Percentiles rank a stretch among this genome's conserved stretches.
Conservation (phyloP, 345 rosid genomes). For the Iberis pinnata region DNA sequence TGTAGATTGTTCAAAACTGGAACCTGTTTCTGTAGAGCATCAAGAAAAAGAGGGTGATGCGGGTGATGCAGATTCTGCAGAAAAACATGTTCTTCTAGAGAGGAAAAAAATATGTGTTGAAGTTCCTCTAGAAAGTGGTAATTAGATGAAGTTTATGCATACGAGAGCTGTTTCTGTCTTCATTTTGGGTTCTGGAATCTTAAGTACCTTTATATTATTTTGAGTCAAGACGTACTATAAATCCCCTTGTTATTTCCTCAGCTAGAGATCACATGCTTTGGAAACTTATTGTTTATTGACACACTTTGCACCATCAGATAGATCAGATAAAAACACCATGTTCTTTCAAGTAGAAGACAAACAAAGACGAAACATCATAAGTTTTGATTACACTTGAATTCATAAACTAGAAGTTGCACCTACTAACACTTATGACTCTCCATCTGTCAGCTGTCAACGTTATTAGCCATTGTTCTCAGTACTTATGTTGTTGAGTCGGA, state of each 20-base stretch:
- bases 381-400: conserved; percentile 13
- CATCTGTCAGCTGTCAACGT: conserved; percentile 17
- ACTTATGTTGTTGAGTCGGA: conserved; percentile 27
- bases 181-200: conserved; percentile 6
- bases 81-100: conserved; percentile 34
- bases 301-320: conserved; percentile 9
- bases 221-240: neutral
- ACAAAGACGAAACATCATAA: conserved; percentile 13
- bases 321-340: conserved; percentile 12
- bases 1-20: conserved; percentile 26
- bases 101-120: conserved; percentile 49
- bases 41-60: conserved; percentile 26
- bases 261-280: neutral
- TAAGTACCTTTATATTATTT: conserved; percentile 12
- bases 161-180: conserved; percentile 18
- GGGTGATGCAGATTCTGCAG: conserved; percentile 28
- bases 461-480: conserved; percentile 23
- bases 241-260: neutral
- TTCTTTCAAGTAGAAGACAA: conserved; percentile 11
- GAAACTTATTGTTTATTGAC: conserved; percentile 19
- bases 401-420: conserved; percentile 11
- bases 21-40: conserved; percentile 33
- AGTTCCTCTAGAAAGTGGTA: conserved; percentile 29
- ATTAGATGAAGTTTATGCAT: conserved; percentile 25
- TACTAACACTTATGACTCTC: conserved; percentile 18